These are phyloP conservation scores for Adansonia digitata DNA, from an alignment of 345 rosid species.

Conservation along the genomic window DNA sequence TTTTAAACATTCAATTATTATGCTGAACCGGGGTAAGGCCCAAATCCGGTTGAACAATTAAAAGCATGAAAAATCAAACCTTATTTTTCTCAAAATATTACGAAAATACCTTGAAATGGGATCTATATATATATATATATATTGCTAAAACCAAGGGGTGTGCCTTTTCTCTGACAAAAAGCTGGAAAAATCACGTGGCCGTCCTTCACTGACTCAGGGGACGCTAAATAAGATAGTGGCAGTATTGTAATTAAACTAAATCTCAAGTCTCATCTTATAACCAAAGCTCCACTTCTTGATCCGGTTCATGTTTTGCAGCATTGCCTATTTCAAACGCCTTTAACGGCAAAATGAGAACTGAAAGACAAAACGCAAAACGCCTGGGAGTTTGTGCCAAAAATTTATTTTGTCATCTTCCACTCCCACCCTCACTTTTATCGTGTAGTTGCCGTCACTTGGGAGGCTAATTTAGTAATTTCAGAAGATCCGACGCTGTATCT, in stretches of 20 bases:
- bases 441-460: not conserved
- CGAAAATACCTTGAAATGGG: not conserved
- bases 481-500: not conserved
- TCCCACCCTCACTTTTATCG: not conserved
- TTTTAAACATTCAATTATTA: no score
- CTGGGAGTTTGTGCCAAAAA: not conserved
- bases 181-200: not conserved
- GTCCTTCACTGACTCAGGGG: not conserved
- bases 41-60: not conserved
- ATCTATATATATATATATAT: no score
- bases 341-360: constrained; percentile 3
- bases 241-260: not conserved
- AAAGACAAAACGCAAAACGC: not conserved
- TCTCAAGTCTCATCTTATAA: not conserved
- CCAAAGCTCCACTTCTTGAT: not conserved
- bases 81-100: not conserved
- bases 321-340: not conserved
- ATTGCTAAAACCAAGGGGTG: not conserved
- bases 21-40: no score
- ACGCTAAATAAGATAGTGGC: not conserved
- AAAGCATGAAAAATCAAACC: not conserved
- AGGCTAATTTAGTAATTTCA: not conserved
- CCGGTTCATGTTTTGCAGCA: not conserved
- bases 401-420: not conserved
- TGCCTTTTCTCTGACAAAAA: not conserved